Evolutionary conservation across 768 basidiomycete species (phyloP).

Genomic region (Pisolithus albus): DNA sequence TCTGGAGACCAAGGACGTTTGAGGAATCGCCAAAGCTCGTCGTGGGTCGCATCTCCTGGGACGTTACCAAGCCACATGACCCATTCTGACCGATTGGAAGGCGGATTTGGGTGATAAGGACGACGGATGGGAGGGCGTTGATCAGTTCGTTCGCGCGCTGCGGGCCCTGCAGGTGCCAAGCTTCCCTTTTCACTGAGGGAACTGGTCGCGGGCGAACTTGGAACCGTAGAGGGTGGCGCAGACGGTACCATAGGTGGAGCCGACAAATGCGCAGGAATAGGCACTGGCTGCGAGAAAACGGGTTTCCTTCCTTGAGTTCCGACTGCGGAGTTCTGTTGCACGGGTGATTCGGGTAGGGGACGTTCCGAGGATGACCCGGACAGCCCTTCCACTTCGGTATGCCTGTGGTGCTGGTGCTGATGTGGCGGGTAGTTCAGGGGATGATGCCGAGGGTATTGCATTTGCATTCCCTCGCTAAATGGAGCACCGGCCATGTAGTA

Average conservation of each 20-base stretch:
- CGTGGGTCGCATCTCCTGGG: constrained; percentile 71
- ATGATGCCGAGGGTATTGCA: constrained; percentile 29
- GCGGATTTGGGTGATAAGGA: constrained; percentile 64
- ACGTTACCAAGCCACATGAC: constrained; percentile 98
- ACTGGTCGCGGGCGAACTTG: constrained; percentile 1
- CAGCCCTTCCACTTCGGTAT: constrained; percentile 14
- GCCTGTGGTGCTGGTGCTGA: constrained; percentile 8
- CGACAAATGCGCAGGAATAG: background rate
- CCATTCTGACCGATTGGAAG: constrained; percentile 77
- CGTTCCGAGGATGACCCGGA: constrained; percentile 12
- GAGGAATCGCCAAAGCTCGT: constrained; percentile 86
- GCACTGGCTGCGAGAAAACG: background rate
- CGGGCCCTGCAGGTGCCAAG: constrained; percentile 2
- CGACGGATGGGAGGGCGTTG: constrained; percentile 38
- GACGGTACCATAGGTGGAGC: background rate
- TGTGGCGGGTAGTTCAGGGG: constrained; percentile 25
- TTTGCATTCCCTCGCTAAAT: constrained; percentile 23
- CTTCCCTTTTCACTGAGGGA: background rate
- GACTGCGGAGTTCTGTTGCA: background rate
- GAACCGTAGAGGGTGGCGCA: constrained; percentile 3
- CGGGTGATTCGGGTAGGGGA: constrained; percentile 8
- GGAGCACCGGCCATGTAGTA: constrained; percentile 34
- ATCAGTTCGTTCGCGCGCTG: constrained; percentile 13
- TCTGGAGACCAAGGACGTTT: constrained; percentile 28
- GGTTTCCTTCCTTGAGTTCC: background rate